phyloP scores from a whole-genome alignment of 345 rosid genomes.

The Clausena lansium region DNA sequence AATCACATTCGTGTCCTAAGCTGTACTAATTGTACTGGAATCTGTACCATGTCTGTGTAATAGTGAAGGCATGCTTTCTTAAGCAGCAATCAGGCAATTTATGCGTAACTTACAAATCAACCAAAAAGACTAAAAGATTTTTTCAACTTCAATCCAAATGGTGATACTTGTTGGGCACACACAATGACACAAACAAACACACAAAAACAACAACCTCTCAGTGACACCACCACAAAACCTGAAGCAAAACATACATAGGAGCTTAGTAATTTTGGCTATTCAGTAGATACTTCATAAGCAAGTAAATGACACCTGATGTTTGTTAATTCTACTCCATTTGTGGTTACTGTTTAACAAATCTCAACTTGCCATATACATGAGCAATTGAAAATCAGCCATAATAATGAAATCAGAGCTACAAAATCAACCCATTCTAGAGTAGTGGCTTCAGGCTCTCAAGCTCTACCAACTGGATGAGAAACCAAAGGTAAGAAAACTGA shows the following conservation, averaged over 20 bases:
- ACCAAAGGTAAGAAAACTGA: background rate
- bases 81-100: constrained; percentile 17
- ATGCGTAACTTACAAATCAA: constrained; percentile 29
- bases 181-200: too few species aligned
- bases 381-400: background rate
- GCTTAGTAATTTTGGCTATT: background rate
- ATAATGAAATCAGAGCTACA: too few species aligned
- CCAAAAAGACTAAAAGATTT: background rate
- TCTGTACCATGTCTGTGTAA: background rate
- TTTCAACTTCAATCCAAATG: background rate
- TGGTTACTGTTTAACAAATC: background rate
- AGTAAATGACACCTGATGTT: background rate
- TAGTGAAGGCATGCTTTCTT: constrained; percentile 24
- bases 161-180: background rate
- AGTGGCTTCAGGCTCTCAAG: background rate
- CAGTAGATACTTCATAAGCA: background rate
- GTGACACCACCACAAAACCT: background rate
- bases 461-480: background rate
- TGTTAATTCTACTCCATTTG: background rate
- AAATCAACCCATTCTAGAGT: background rate
- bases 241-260: too few species aligned
- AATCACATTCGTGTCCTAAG: background rate
- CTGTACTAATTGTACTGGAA: background rate
- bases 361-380: background rate
- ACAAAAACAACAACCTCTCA: too few species aligned